Percentiles rank a stretch among this genome's conserved stretches.
Conservation (phyloP, 2,329 filamentous ascomycete species). For the Arthrobotrys pseudoclavata region DNA sequence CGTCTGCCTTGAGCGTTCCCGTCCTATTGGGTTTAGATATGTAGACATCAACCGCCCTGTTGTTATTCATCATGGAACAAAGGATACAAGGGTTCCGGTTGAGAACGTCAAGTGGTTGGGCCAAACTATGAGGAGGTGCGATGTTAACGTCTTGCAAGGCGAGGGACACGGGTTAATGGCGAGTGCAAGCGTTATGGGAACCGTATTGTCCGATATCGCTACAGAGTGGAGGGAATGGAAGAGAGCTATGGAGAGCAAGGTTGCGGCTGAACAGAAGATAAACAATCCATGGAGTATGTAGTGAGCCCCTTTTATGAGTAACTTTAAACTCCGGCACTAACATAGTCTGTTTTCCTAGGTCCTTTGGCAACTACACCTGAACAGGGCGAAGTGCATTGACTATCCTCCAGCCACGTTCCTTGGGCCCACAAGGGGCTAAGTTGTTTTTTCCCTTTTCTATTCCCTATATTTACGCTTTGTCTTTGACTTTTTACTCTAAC, state of each 20-base stretch:
- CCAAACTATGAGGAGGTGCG: constrained; percentile 91
- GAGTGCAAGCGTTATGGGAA: constrained; percentile 90
- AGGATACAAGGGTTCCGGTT: constrained; percentile 90
- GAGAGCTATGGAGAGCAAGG: constrained; percentile 68
- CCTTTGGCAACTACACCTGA: constrained; percentile 53
- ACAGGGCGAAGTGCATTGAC: constrained; percentile 54
- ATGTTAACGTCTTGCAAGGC: constrained; percentile 88
- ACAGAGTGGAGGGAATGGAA: constrained; percentile 94
- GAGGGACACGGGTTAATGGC: constrained; percentile 98
- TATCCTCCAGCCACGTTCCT: not conserved
- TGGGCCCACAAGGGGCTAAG: not conserved
- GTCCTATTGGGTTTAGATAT: constrained; percentile 94
- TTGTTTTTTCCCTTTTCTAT: not conserved
- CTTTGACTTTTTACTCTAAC: constrained; percentile 8
- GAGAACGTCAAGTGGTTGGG: constrained; percentile 97
- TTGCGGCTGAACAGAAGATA: constrained; percentile 47
- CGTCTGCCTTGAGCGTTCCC: constrained; percentile 89
- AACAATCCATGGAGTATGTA: constrained; percentile 53
- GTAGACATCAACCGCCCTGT: constrained; percentile 93
- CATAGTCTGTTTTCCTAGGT: constrained; percentile 30
- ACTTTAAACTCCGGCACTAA: constrained; percentile 7
- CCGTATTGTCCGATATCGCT: constrained; percentile 92
- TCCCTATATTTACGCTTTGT: not conserved
- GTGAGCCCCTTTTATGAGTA: not conserved
- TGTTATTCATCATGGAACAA: constrained; percentile 92